Percentiles rank a stretch among this genome's conserved stretches.
Evolutionary conservation across 1,284 basidiomycete genomes (phyloP).

Genomic region (Athelia sp.): DNA sequence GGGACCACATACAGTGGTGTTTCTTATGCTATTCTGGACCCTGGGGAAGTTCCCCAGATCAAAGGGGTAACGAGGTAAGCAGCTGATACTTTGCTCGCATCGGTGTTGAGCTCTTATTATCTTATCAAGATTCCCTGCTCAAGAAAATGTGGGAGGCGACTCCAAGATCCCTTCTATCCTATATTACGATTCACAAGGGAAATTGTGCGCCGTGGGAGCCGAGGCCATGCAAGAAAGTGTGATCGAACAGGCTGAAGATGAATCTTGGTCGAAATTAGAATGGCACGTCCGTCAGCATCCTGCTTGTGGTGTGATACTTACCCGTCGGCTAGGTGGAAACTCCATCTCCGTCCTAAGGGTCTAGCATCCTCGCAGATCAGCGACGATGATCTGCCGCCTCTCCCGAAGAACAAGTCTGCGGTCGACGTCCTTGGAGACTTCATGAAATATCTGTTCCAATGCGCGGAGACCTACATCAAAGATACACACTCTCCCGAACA

Average conservation of each 20-base stretch:
- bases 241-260: constrained; percentile 19
- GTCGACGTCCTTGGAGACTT: constrained; percentile 9
- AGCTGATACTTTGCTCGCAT: too few relatives aligned
- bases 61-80: constrained; percentile 11
- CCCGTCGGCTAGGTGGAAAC: constrained; percentile 12
- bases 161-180: constrained; percentile 31
- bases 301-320: neutral
- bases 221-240: constrained; percentile 23
- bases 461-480: constrained; percentile 16
- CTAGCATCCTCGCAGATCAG: neutral
- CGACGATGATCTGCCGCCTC: neutral
- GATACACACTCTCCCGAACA: constrained; percentile 16
- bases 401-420: neutral
- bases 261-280: constrained; percentile 25
- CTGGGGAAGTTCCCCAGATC: constrained; percentile 13
- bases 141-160: constrained; percentile 24
- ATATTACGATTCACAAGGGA: constrained; percentile 26
- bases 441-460: constrained; percentile 15
- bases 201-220: constrained; percentile 25
- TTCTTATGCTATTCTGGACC: constrained; percentile 15
- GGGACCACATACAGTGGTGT: constrained; percentile 16
- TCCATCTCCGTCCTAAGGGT: constrained; percentile 8
- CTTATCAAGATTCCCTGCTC: constrained; percentile 30
- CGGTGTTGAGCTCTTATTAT: too few relatives aligned
- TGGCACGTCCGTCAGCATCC: constrained; percentile 16